Evolutionary conservation across 2,329 filamentous ascomycete species (phyloP), one percentile per base, ranked within the genome.

Genomic region (Rugonectria rugulosa): DNA sequence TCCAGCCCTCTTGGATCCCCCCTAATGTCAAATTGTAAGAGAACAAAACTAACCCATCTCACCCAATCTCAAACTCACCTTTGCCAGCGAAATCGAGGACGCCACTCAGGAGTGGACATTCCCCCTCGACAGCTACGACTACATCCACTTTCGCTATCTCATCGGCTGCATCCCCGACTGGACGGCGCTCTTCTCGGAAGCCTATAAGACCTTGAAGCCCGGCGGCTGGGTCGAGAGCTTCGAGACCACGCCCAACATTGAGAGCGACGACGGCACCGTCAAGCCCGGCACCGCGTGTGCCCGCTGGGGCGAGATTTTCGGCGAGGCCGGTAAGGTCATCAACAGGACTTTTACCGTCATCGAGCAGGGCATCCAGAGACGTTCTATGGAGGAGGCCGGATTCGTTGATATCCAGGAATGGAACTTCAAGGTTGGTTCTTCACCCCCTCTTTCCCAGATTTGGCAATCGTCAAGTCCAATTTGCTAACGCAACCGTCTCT

Each of bases 1-100:
- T 84, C 11, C 83, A 85, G 60, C 82, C 82, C 1, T 72, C 70
- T 17, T 82, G 81, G 73, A 85, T 52, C 7, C 56, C 56, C 4
- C 48, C 56, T 5, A 59, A 59, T 14, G n/a, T 59, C 40, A 53
- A 56, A 42, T 56, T 59, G 53, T 56, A 17, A 59, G 56, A 27
- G 11, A 8, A n/a, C 2, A 5, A 19, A 19, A 37, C 14, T 6
- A 7, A 5, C 21, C 5, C 19, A 9, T 8, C 3, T 19, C 17
- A 38, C 24, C 3, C 36, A 19, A 5, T 11, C 5, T 4, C 11
- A 10, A 37, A 8, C 4, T 6, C 19, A 19, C 7, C 36, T 38
- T 6, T 12, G 7, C 11, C 12, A 67, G 68, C 43, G 62, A 87
- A 56, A 81, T 88, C 40, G 87, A 89, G 64, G 85, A 89, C 65